phyloP scores from a whole-genome alignment of 805 yeast species.

The Myxozyma neotropica region DNA sequence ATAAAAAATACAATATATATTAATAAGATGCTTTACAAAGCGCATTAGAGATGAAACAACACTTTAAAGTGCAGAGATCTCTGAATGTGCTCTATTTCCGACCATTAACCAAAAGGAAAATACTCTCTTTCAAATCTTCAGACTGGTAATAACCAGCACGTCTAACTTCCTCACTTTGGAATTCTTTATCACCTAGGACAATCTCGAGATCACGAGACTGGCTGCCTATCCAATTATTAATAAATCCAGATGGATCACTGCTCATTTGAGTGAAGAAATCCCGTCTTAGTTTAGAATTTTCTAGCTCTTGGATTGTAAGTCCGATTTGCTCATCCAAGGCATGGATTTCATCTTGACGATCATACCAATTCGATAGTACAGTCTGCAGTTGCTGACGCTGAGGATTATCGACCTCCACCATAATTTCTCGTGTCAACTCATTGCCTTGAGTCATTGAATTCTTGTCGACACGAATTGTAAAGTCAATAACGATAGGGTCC shows the following conservation, averaged over 20 bases:
- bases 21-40: no score
- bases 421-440: slow-evolving; percentile 69
- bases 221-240: slow-evolving; percentile 72
- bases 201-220: slow-evolving; percentile 85
- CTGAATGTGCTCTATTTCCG: not conserved
- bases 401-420: slow-evolving; percentile 54
- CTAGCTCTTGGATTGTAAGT: slow-evolving; percentile 54
- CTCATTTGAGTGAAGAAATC: slow-evolving; percentile 75
- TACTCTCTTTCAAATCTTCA: slow-evolving; percentile 70
- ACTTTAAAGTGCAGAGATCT: not conserved
- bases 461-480: slow-evolving; percentile 72
- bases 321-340: slow-evolving; percentile 51
- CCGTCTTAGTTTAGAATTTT: slow-evolving; percentile 62
- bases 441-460: slow-evolving; percentile 55
- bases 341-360: slow-evolving; percentile 47
- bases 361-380: slow-evolving; percentile 47
- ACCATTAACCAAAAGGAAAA: slow-evolving; percentile 49
- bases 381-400: slow-evolving; percentile 40
- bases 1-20: no score
- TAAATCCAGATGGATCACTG: slow-evolving; percentile 74
- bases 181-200: slow-evolving; percentile 85
- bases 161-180: slow-evolving; percentile 85
- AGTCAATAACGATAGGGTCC: slow-evolving; percentile 76
- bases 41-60: no score
- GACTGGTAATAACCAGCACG: slow-evolving; percentile 80